Base-by-base conservation (phyloP, 129 eudicot genomes). In the Tagetes erecta region DNA sequence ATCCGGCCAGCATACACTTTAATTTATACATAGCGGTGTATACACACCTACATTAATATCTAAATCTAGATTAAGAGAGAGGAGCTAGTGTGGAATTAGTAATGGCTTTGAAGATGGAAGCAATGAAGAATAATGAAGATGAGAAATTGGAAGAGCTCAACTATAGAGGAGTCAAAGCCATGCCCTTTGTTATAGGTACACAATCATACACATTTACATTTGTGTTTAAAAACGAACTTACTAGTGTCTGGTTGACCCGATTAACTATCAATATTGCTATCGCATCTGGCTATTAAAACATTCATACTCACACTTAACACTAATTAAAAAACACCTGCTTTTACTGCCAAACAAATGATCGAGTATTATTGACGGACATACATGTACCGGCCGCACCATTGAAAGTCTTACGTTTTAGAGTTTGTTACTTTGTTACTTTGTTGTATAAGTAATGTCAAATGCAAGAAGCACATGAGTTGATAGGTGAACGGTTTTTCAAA, bases 81-180 rank as follows among this genome's bases (percentile, higher is more conserved):
- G 27, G 27, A 20, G 27, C 27, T 20, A 20, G 27, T 20, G 68
- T 31, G 34, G 34, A 11, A 14, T 14, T 72, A 76, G 27, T 44
- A 36, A 79, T 79, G 78, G 73, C 74, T 53, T 63, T 7, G 52
- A 72, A 69, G 74, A 46, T 59, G 36, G 76, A 53, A 74, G 36
- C 40, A 39, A 79, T 78, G 78, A 79, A 67, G 34, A 38, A 5
- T 39, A 74, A 74, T 62, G 78, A 74, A 65, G 79, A 52, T 52
- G 83, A 56, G 72, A 82, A 82, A 59, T 64, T 59, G 33, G 77
- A 57, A 58, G 70, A 82, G 73, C 80, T 46, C 52, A 83, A 83
- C 56, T 79, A 83, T 46, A 83, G 86, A 79, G 86, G 86, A 79
- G 71, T 83, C 71, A 83, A 70, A 75, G 86, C 86, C 81, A 83